Base-by-base conservation (phyloP, 768 basidiomycete species). In the Boletus rubescentipes region DNA sequence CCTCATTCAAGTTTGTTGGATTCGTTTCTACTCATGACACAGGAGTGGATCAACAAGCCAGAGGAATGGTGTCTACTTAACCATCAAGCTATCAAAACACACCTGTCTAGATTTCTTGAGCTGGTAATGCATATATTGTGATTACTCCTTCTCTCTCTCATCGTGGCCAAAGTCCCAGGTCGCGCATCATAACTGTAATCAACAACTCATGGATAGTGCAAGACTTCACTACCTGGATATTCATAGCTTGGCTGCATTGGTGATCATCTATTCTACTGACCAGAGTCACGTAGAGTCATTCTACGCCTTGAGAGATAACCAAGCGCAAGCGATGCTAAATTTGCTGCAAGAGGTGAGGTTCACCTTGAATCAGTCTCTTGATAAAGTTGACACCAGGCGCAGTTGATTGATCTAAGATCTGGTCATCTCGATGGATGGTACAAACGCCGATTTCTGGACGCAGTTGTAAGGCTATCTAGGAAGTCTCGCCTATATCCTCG, bases 381-480 rank as follows among this genome's bases (percentile, higher is more conserved):
- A 18, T 39, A 0, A 44, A 26, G 18, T 29, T 57, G 31, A 68
- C 52, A 26, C 5, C 26, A 0, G 8, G 14, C 15, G 11, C 29
- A 67, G 67, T 36, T 71, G 32, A 68, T 68, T 34, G 58, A 64
- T 50, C 31, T 64, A 0, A 62, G 65, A 34, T 67, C 58, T 0
- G 41, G 53, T 14, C 46, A 57, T 29, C 43, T 70, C 15, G 58
- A 67, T 31, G 47, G 32, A 20, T 67, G 64, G 67, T 69, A 69
- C 52, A 62, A 56, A 46, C 67, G 60, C 18, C 54, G 66, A 20
- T 69, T 67, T 53, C 32, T 69, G 48, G 67, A 71, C 23, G 59
- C 64, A 18, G 60, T 71, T 12, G 56, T 70, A 14, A 58, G 65
- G 35, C 48, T 73, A 14, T 69, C 72, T 14, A 61, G 64, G 36